These are phyloP conservation scores for Phallus indusiatus DNA, from an alignment of 768 basidiomycete species.

Conservation along the genomic window DNA sequence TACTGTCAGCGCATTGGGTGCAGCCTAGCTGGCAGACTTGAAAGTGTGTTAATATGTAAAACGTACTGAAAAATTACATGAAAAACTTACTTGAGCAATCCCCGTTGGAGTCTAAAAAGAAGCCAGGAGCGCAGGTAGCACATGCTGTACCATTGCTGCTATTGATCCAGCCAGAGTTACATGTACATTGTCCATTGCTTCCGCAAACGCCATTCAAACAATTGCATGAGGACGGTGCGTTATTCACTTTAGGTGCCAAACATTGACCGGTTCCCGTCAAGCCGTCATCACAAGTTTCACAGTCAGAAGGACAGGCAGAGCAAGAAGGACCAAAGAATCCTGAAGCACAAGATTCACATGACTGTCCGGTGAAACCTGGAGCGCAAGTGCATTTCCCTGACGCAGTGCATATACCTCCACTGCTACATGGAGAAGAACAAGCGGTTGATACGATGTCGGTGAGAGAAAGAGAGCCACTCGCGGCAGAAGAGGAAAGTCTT, in stretches of 20 bases:
- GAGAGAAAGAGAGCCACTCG: slow-evolving; percentile 41
- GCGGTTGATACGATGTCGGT: slow-evolving; percentile 61
- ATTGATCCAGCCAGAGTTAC: slow-evolving; percentile 68
- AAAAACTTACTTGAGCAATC: slow-evolving; percentile 55
- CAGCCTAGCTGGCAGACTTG: slow-evolving; percentile 70
- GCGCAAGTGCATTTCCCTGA: slow-evolving; percentile 66
- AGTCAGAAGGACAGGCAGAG: slow-evolving; percentile 57
- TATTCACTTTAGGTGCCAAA: slow-evolving; percentile 37
- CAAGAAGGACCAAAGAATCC: slow-evolving; percentile 75
- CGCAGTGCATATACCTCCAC: slow-evolving; percentile 60
- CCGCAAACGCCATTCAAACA: slow-evolving; percentile 77
- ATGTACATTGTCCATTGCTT: slow-evolving; percentile 58
- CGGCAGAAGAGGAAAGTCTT: slow-evolving; percentile 44
- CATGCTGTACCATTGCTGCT: slow-evolving; percentile 68
- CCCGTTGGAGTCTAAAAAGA: slow-evolving; percentile 60
- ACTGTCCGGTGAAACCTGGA: slow-evolving; percentile 63
- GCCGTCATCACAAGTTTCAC: slow-evolving; percentile 68
- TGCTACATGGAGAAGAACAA: slow-evolving; percentile 70
- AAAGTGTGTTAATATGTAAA: not conserved
- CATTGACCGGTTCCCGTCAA: slow-evolving; percentile 72
- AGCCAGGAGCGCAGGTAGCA: slow-evolving; percentile 63
- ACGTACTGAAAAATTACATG: slow-evolving; percentile 3
- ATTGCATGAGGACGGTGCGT: slow-evolving; percentile 61
- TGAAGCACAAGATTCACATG: slow-evolving; percentile 67
- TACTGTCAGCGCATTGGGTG: slow-evolving; percentile 52